Conservation (phyloP, 371 early-diverging fungal genomes). For the Rhizopus sp. region DNA sequence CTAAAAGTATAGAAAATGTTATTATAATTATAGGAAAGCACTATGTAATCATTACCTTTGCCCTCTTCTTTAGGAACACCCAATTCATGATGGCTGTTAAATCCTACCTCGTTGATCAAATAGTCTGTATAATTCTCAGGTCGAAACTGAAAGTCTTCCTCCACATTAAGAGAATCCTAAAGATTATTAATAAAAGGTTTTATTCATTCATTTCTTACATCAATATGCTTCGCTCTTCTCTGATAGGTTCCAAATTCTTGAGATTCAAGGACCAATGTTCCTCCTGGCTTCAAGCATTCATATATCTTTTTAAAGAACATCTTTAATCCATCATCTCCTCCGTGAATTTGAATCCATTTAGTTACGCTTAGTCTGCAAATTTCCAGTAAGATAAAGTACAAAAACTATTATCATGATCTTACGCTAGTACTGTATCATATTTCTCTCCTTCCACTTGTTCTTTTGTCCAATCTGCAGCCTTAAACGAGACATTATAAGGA, state of each 20-base stretch:
- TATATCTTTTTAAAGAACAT: constrained; percentile 68
- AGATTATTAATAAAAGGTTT: not conserved
- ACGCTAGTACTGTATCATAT: constrained; percentile 58
- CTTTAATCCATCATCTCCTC: constrained; percentile 77
- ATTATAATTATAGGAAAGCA: not conserved
- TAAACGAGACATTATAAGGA: constrained; percentile 68
- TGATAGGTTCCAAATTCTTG: constrained; percentile 62
- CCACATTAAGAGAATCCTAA: constrained; percentile 22
- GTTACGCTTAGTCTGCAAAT: constrained; percentile 60
- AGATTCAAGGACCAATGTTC: constrained; percentile 75
- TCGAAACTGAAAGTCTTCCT: constrained; percentile 28
- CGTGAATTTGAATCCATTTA: constrained; percentile 85
- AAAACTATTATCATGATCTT: constrained; percentile 10
- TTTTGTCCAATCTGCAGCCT: constrained; percentile 35
- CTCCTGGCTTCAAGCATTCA: constrained; percentile 57
- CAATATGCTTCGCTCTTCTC: constrained; percentile 44
- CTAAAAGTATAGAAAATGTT: not conserved
- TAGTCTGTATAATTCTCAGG: constrained; percentile 42
- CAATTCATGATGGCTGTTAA: constrained; percentile 17
- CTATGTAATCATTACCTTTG: constrained; percentile 28
- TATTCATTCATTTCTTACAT: constrained; percentile 13
- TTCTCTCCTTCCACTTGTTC: constrained; percentile 18
- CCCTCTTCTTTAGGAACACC: constrained; percentile 23
- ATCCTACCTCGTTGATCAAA: constrained; percentile 36
- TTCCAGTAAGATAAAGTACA: not conserved